Base-by-base conservation (phyloP, 495 filamentous ascomycete species). In the Platismatia glauca region DNA sequence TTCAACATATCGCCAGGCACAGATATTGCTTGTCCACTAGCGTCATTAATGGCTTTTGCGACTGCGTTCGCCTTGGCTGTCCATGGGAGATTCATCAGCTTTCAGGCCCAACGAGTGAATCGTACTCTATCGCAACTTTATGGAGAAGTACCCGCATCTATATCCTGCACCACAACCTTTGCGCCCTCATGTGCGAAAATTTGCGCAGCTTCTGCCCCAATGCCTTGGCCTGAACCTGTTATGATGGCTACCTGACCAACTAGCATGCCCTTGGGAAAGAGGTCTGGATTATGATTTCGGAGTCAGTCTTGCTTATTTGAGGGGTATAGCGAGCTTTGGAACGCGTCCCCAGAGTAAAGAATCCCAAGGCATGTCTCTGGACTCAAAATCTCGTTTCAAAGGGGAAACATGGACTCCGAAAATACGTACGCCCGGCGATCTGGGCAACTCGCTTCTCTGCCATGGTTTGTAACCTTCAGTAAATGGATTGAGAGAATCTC, bases 111-210 rank as follows among this genome's bases (percentile, higher is more conserved):
- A 43, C 37, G 13, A 3, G 43, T 16, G 13, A 52, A 57, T 29
- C 8, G 60, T 39, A 35, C 48, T n/a, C n/a, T n/a, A n/a, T n/a
- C 62, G 22, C 12, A 39, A 55, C 31, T 50, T 55, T 31, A 29
- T 35, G 41, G n/a, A 43, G 34, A 39, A 78, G 62, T 77, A 88
- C 86, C 76, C 24, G 70, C 81, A 73, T 94, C 90, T 64, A 94
- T 88, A 75, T 94, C 90, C 27, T 89, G 84, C 56, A 95, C 77
- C 4, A 95, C 75, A 4, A 94, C 90, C 71, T 86, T 90, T 1
- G 90, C 89, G 27, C 90, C 90, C 70, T 95, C 90, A 63, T 89
- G 89, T 34, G 88, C 89, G 69, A 95, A 95, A 11, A 93, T 73
- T 20, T 85, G 75, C 18, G 90, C 90, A 38, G 86, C 79, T 75